These are phyloP conservation scores for Beta macrorhiza DNA, from an alignment of 179 eudicot species.

Conservation along the genomic window DNA sequence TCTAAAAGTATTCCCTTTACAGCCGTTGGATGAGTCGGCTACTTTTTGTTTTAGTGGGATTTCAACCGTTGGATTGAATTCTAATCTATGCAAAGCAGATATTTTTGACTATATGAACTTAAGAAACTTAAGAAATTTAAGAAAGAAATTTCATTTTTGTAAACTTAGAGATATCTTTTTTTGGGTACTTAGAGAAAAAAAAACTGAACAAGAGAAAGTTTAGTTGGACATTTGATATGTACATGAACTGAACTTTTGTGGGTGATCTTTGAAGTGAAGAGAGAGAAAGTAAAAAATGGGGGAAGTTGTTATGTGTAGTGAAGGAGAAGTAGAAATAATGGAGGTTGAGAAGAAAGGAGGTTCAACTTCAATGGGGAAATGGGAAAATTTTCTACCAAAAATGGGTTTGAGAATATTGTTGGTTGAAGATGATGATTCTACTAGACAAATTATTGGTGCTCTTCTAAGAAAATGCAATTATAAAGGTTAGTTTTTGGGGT, in stretches of 20 bases:
- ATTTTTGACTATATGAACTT: constrained; percentile 17
- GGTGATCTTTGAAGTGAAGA: constrained; percentile 6
- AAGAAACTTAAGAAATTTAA: too few species aligned
- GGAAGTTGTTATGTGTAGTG: constrained; percentile 38
- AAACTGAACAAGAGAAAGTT: neutral
- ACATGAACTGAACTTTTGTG: constrained; percentile 2
- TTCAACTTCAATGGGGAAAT: constrained; percentile 38
- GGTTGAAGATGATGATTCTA: constrained; percentile 91
- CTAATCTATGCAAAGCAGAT: constrained; percentile 19
- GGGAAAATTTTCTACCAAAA: constrained; percentile 71
- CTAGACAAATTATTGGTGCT: constrained; percentile 83
- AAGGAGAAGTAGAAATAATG: constrained; percentile 29
- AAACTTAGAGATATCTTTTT: neutral
- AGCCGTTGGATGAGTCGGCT: constrained; percentile 25
- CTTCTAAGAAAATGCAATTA: constrained; percentile 90
- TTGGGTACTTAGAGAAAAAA: neutral
- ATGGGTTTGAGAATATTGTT: constrained; percentile 62
- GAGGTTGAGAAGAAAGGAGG: constrained; percentile 27
- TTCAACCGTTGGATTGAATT: constrained; percentile 15
- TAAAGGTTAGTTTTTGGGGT: constrained; percentile 49
- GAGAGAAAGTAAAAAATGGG: constrained; percentile 29
- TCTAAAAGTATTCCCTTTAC: neutral
- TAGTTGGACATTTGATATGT: neutral
- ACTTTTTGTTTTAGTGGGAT: neutral
- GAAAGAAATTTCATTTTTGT: neutral